Evolutionary conservation across 768 basidiomycete species (phyloP).

Genomic region (Phaeotremella skinneri): DNA sequence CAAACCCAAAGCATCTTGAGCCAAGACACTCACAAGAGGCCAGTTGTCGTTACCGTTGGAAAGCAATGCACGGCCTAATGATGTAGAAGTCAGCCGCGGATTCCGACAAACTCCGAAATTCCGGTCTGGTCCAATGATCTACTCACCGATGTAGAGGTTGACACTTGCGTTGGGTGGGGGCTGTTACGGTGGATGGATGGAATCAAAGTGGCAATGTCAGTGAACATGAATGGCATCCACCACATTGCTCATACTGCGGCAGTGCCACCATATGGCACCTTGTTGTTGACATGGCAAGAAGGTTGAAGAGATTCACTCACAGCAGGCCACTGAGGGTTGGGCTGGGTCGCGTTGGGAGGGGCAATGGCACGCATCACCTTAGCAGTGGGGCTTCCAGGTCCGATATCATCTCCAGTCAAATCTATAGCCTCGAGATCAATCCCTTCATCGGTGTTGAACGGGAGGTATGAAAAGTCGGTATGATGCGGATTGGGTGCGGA

Average conservation of each 20-base stretch:
- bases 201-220: slow-evolving; percentile 34
- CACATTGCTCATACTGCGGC: slow-evolving; percentile 1
- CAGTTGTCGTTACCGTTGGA: slow-evolving; percentile 48
- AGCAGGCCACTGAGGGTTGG: slow-evolving; percentile 37
- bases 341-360: slow-evolving; percentile 35
- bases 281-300: slow-evolving; percentile 2
- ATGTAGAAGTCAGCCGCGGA: slow-evolving; percentile 4
- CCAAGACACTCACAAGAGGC: slow-evolving; percentile 41
- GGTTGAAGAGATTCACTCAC: slow-evolving; percentile 23
- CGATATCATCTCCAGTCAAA: slow-evolving; percentile 24
- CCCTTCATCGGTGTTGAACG: slow-evolving; percentile 15
- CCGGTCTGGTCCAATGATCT: background rate
- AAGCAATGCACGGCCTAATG: slow-evolving; percentile 39
- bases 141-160: slow-evolving; percentile 46
- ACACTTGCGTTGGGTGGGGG: slow-evolving; percentile 46
- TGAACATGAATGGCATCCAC: background rate
- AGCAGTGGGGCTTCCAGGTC: slow-evolving; percentile 41
- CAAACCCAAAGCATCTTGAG: background rate
- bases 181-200: slow-evolving; percentile 16
- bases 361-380: slow-evolving; percentile 41
- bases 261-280: slow-evolving; percentile 5
- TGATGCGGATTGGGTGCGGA: slow-evolving; percentile 38
- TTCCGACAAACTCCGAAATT: background rate
- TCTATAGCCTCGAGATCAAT: slow-evolving; percentile 30
- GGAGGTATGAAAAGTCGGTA: slow-evolving; percentile 29